Conservation (phyloP, 208 protist genomes). For the Trypanosoma caninum region DNA sequence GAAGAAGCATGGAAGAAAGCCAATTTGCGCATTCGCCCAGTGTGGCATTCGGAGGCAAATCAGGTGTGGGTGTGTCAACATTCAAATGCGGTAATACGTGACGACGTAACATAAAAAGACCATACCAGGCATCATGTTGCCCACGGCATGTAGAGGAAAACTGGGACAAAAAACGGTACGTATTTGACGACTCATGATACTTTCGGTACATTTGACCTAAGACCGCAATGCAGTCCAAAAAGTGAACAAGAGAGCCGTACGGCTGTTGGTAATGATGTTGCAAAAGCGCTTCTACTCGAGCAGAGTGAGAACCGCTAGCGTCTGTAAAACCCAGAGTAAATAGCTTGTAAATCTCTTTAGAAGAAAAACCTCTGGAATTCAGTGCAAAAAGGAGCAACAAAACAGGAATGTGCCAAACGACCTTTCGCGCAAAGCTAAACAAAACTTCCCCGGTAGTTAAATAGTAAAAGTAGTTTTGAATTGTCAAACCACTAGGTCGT, state of each 20-base stretch:
- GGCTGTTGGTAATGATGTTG: conserved; percentile 83
- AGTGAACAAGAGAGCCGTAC: conserved; percentile 68
- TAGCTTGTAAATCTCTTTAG: conserved; percentile 58
- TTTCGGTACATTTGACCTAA: conserved; percentile 79
- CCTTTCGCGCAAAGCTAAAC: conserved; percentile 83
- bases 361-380: conserved; percentile 53
- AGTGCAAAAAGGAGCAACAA: conserved; percentile 65
- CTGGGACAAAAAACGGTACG: conserved; percentile 79
- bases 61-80: conserved; percentile 48
- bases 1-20: conserved; percentile 53
- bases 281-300: conserved; percentile 84
- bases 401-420: conserved; percentile 85
- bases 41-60: conserved; percentile 58
- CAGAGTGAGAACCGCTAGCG: conserved; percentile 35
- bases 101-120: conserved; percentile 83
- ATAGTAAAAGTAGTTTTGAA: conserved; percentile 98
- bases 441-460: conserved; percentile 84
- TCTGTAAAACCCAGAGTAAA: conserved; percentile 66
- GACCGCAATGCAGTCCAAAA: conserved; percentile 75
- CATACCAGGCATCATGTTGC: conserved; percentile 91
- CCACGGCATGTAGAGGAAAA: conserved; percentile 53
- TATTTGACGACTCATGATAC: conserved; percentile 61
- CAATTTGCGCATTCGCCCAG: conserved; percentile 37
- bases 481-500: conserved; percentile 87
- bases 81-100: conserved; percentile 90